phyloP scores from a whole-genome alignment of 2,329 filamentous ascomycete genomes.

The Camillea tinctor region DNA sequence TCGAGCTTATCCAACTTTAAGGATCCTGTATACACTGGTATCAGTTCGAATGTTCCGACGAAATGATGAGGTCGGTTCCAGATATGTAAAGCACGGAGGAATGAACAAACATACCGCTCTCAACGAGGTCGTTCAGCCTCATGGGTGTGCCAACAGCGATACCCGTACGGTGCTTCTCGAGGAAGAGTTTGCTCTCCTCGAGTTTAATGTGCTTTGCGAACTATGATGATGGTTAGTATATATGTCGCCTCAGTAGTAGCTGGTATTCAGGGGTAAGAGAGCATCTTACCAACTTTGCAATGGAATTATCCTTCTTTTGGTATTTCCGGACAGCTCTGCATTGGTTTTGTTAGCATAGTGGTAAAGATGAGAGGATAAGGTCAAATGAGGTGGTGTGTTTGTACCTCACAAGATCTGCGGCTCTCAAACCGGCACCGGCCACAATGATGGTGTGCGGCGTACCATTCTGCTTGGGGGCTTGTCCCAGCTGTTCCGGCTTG shows the following conservation, averaged over 20 bases:
- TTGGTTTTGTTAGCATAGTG: slow-evolving; percentile 14
- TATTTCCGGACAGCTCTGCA: slow-evolving; percentile 73
- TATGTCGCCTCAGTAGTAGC: not conserved
- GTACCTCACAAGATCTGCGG: slow-evolving; percentile 80
- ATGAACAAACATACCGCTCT: slow-evolving; percentile 66
- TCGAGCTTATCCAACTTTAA: slow-evolving; percentile 70
- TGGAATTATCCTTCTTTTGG: slow-evolving; percentile 71
- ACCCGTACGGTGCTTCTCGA: slow-evolving; percentile 69
- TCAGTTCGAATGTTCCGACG: slow-evolving; percentile 4
- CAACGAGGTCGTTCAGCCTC: slow-evolving; percentile 76
- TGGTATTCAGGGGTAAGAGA: not conserved
- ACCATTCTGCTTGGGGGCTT: slow-evolving; percentile 66
- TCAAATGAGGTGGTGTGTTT: slow-evolving; percentile 6
- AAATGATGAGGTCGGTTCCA: not conserved
- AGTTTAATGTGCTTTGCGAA: slow-evolving; percentile 99
- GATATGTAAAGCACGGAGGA: too few relatives aligned
- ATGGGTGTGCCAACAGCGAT: slow-evolving; percentile 90
- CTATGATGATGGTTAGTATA: slow-evolving; percentile 29
- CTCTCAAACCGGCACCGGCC: slow-evolving; percentile 79
- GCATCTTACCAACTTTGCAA: slow-evolving; percentile 71
- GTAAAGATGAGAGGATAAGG: not conserved
- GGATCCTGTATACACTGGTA: slow-evolving; percentile 48
- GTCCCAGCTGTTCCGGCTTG: slow-evolving; percentile 58
- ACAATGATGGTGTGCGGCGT: slow-evolving; percentile 85
- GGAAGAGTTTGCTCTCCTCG: slow-evolving; percentile 76